Conservation (phyloP, 768 basidiomycete species). For the Rickenella mellea region DNA sequence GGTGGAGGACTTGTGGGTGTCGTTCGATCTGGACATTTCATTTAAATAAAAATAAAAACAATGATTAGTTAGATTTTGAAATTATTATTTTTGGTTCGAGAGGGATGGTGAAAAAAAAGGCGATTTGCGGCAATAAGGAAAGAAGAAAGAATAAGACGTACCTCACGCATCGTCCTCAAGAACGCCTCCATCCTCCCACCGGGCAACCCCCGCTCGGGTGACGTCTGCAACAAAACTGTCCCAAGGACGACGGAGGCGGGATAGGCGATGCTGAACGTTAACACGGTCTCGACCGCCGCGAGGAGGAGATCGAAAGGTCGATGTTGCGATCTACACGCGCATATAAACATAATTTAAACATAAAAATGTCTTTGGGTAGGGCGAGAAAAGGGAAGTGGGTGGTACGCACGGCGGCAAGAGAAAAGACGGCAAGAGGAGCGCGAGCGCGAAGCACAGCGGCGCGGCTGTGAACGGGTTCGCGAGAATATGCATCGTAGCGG, state of each 20-base stretch:
- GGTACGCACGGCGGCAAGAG: constrained; percentile 48
- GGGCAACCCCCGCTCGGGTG: constrained; percentile 52
- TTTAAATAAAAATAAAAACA: not conserved
- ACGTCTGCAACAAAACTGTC: constrained; percentile 81
- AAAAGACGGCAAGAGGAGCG: constrained; percentile 44
- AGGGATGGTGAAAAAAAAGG: not conserved
- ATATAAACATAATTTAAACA: not conserved
- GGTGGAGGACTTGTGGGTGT: constrained; percentile 74
- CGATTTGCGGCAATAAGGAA: constrained; percentile 1
- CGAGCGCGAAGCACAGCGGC: constrained; percentile 48
- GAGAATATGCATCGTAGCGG: constrained; percentile 24
- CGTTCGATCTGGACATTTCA: constrained; percentile 62
- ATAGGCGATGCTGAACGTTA: constrained; percentile 81
- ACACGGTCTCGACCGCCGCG: constrained; percentile 62
- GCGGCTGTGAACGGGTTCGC: constrained; percentile 70
- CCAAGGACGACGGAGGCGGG: constrained; percentile 78
- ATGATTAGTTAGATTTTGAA: not conserved
- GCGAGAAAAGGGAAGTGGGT: not conserved
- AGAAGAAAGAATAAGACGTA: constrained; percentile 23
- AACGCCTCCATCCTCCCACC: constrained; percentile 75
- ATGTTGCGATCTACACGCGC: constrained; percentile 38
- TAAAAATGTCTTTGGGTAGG: no score
- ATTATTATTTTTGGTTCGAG: not conserved
- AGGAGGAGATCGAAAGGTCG: constrained; percentile 76
- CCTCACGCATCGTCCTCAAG: constrained; percentile 73